A percentile compares a stretch with the other conserved stretches of the same genome.
These are phyloP conservation scores for Coffea eugenioides DNA, from an alignment of 257 asterid species.

Conservation along the genomic window DNA sequence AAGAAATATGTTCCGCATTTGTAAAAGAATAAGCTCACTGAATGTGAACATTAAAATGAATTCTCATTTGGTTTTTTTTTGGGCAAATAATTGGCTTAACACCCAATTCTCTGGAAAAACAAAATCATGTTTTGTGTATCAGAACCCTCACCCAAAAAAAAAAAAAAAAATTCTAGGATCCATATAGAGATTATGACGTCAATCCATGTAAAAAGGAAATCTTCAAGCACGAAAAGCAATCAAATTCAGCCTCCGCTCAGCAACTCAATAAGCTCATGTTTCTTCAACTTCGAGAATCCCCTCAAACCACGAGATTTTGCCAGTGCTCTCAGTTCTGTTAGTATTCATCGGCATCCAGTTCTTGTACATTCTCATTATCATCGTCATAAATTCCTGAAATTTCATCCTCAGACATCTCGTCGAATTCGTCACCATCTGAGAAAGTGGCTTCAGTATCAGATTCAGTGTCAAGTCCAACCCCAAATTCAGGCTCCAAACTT, in stretches of 20 bases:
- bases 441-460: conserved; percentile 27
- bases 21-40: too few species aligned
- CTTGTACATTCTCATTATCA: conserved; percentile 18
- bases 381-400: conserved; percentile 23
- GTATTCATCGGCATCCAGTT: conserved; percentile 4
- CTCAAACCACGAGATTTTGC: conserved; percentile 39
- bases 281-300: conserved; percentile 39
- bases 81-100: neutral
- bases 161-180: neutral
- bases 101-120: neutral
- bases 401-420: conserved; percentile 27
- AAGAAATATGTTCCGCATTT: too few species aligned
- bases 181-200: too few species aligned
- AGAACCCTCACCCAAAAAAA: too few species aligned
- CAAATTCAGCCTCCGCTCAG: conserved; percentile 31
- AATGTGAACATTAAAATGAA: too few species aligned
- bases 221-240: neutral
- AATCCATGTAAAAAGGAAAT: neutral
- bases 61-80: too few species aligned
- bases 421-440: conserved; percentile 42
- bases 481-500: conserved; percentile 27
- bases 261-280: conserved; percentile 38
- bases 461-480: conserved; percentile 20
- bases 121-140: neutral
- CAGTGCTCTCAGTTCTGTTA: conserved; percentile 34